These are phyloP conservation scores for Trichoderma hamatum DNA, from an alignment of 2,329 filamentous ascomycete genomes.

Conservation along the genomic window DNA sequence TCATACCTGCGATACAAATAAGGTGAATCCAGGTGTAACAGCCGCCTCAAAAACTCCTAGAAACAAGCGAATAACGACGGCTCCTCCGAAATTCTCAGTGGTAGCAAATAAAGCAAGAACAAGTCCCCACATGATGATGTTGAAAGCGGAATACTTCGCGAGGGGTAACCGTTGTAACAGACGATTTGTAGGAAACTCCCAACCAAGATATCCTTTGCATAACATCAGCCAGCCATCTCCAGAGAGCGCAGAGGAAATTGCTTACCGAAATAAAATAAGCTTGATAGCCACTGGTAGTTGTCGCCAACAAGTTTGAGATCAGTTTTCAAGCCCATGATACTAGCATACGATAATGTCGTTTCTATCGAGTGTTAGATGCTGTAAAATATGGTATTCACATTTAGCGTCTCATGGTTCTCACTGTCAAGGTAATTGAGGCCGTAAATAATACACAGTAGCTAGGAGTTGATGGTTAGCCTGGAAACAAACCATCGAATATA, in stretches of 20 bases:
- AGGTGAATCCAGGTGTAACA: constrained; percentile 21
- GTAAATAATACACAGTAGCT: constrained; percentile 27
- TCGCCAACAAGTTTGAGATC: constrained; percentile 26
- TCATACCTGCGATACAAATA: constrained; percentile 23
- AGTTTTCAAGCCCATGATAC: constrained; percentile 25
- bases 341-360: constrained; percentile 27
- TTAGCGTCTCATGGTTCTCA: neutral
- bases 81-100: constrained; percentile 24
- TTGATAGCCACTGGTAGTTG: constrained; percentile 27
- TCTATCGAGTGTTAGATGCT: constrained; percentile 13
- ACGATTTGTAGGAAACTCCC: constrained; percentile 26
- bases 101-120: constrained; percentile 22
- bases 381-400: neutral
- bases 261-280: constrained; percentile 27
- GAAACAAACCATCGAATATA: neutral
- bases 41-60: constrained; percentile 28
- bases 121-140: constrained; percentile 28
- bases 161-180: constrained; percentile 25
- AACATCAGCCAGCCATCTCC: neutral
- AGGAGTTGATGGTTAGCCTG: neutral
- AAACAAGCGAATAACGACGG: constrained; percentile 28
- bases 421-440: constrained; percentile 28
- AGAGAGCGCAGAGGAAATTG: neutral
- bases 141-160: constrained; percentile 28
- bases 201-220: constrained; percentile 23